Conservation (phyloP, 2,329 filamentous ascomycete genomes). For the Hirsutella minnesotensis region DNA sequence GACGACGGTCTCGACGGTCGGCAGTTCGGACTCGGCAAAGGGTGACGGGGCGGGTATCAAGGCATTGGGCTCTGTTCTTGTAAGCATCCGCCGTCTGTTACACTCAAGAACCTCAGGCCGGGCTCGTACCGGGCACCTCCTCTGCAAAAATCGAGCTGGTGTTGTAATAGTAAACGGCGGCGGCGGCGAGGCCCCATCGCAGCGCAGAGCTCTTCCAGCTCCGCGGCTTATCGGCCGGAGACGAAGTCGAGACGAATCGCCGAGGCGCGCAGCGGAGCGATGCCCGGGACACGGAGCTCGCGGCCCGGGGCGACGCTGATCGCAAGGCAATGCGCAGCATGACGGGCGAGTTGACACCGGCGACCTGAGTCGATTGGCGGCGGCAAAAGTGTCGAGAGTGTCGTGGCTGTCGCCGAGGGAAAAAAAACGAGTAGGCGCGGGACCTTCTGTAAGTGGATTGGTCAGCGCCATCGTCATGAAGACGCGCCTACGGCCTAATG, state of each 20-base stretch:
- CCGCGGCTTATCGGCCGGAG: constrained; percentile 52
- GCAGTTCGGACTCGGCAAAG: constrained; percentile 45
- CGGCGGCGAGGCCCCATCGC: constrained; percentile 66
- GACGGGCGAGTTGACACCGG: not conserved
- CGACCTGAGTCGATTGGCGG: not conserved
- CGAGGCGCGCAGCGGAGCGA: constrained; percentile 27
- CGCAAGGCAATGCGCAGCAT: constrained; percentile 44
- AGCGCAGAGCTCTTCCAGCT: constrained; percentile 69
- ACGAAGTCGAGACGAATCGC: constrained; percentile 40
- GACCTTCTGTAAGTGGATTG: not conserved
- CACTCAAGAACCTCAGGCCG: not conserved
- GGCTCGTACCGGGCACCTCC: constrained; percentile 55
- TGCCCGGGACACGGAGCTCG: constrained; percentile 28
- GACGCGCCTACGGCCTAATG: too few relatives aligned
- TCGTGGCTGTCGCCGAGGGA: not conserved
- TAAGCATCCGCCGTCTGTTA: not conserved
- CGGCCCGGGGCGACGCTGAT: constrained; percentile 31
- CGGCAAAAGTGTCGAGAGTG: not conserved
- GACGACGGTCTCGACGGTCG: constrained; percentile 55
- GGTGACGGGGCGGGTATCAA: constrained; percentile 29
- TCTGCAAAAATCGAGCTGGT: constrained; percentile 82
- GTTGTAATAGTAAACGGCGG: constrained; percentile 85
- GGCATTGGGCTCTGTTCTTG: not conserved
- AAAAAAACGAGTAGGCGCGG: not conserved
- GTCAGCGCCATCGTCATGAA: constrained; percentile 1